Base-by-base conservation (phyloP, 163 green algal species). In the Coccomyxa subellipsoidea region DNA sequence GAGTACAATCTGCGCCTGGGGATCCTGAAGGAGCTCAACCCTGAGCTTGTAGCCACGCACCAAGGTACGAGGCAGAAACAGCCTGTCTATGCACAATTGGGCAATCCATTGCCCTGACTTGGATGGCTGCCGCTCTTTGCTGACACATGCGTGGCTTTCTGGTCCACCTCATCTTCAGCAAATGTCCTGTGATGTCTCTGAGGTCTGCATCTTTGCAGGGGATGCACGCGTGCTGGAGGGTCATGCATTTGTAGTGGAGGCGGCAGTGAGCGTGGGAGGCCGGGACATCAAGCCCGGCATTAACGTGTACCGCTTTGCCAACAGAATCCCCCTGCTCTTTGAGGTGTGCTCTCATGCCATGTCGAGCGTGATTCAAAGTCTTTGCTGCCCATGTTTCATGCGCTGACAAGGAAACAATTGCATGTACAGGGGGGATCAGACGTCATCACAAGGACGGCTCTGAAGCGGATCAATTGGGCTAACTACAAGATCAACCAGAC, bases 1-100 rank as follows among this genome's bases (percentile, higher is more conserved):
- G 96, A 99, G 89, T 99, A 99, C 93, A 99, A 99, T 91, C 86
- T 99, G 85, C 89, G 96, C 10, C 91, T 99, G 82, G 96, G 96
- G n/a, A 95, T 99, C 69, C 96, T 96, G 87, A 99, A 99, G 91
- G 96, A 99, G 90, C 88, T 98, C 69, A 75, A 86, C 0, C 96
- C 96, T 27, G 96, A 98, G 15, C 90, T 98, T 79, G 94, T 98
- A 35, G 94, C 96, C 27, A 98, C 96, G 0, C 88, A 96, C 85
- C 87, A 94, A 86, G 89, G 92, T 90, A 35, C 23, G 29, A 18
- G 15, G 5, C 37, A 35, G 29, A 73, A 66, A 18, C 47, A 59
- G 47, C 47, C 5, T 27, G 47, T 59, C 47, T 54, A 23, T 8
- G 10, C 40, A 23, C 15, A 27, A 18, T 59, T 18, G 21, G 21